A percentile compares a stretch with the other conserved stretches of the same genome.
Evolutionary conservation across 305 asterid genomes (phyloP).

Genomic region (Fraxinus angustifolia): DNA sequence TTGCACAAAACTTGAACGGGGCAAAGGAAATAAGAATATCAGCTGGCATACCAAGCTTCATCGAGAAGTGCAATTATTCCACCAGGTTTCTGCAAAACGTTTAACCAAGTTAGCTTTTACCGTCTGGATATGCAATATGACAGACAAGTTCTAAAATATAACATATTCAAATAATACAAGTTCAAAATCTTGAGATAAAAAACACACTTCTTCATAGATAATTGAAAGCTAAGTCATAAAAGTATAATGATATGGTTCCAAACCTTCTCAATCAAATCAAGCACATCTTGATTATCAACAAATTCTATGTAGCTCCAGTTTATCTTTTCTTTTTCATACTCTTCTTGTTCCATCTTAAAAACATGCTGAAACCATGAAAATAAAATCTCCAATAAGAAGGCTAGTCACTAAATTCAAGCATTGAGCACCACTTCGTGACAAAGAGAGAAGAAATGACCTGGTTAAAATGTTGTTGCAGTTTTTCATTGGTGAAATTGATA

Average conservation of each 20-base stretch:
- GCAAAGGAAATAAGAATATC: neutral
- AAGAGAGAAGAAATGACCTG: slow-evolving; percentile 57
- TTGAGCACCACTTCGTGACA: slow-evolving; percentile 12
- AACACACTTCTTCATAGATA: neutral
- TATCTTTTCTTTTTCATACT: slow-evolving; percentile 89
- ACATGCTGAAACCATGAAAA: slow-evolving; percentile 73
- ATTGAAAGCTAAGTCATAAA: slow-evolving; percentile 17
- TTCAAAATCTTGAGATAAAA: neutral
- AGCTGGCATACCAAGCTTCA: slow-evolving; percentile 75
- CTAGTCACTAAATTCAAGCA: slow-evolving; percentile 11
- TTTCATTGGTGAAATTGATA: slow-evolving; percentile 97
- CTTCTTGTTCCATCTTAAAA: slow-evolving; percentile 99
- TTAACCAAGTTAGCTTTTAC: slow-evolving; percentile 9
- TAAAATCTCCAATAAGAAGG: slow-evolving; percentile 29
- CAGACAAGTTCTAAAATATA: neutral
- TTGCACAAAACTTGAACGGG: neutral
- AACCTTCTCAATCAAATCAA: slow-evolving; percentile 98
- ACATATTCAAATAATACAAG: slow-evolving; percentile 6
- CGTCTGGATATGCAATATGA: slow-evolving; percentile 10
- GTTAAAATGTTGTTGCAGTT: slow-evolving; percentile 98
- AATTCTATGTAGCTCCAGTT: slow-evolving; percentile 99
- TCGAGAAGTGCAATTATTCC: slow-evolving; percentile 96
- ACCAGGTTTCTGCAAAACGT: slow-evolving; percentile 88
- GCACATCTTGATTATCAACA: slow-evolving; percentile 99
- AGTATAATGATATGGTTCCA: slow-evolving; percentile 14